phyloP scores from a whole-genome alignment of 768 basidiomycete genomes.

The Naganishia vishniacii region DNA sequence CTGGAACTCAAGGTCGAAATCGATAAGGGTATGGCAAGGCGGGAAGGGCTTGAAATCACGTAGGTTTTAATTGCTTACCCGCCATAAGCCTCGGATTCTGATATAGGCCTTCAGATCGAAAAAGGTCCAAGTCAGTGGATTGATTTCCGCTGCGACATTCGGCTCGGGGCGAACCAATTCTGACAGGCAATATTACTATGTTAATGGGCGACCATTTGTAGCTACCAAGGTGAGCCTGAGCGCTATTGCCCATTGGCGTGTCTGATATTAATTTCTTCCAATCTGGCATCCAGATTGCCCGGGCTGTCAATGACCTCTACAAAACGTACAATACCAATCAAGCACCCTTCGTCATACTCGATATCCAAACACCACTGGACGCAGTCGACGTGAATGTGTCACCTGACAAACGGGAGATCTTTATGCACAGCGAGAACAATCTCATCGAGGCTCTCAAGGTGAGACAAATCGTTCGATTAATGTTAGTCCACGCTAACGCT shows the following conservation, averaged over 20 bases:
- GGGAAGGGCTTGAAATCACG: constrained; percentile 48
- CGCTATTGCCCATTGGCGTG: no score
- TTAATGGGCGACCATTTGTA: constrained; percentile 85
- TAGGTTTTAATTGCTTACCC: constrained; percentile 20
- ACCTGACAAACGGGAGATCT: constrained; percentile 93
- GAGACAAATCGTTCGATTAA: constrained; percentile 21
- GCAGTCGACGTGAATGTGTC: constrained; percentile 80
- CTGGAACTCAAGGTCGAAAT: constrained; percentile 64
- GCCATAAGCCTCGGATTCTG: not conserved
- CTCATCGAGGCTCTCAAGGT: constrained; percentile 76
- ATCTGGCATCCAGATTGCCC: no score
- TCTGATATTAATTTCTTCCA: no score
- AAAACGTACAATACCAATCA: constrained; percentile 71
- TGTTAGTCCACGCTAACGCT: not conserved
- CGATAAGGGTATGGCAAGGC: constrained; percentile 57
- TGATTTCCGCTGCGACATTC: constrained; percentile 74
- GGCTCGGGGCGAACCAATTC: constrained; percentile 69
- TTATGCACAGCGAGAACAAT: constrained; percentile 78
- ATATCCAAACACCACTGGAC: constrained; percentile 69
- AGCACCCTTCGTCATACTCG: constrained; percentile 72
- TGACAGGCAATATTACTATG: constrained; percentile 85
- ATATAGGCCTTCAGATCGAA: constrained; percentile 33
- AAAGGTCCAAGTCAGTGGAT: constrained; percentile 61
- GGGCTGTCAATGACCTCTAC: constrained; percentile 88
- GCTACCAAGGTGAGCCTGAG: constrained; percentile 60